These are phyloP conservation scores for Aspergillus neotritici DNA, from an alignment of 2,329 filamentous ascomycete genomes.

Conservation along the genomic window DNA sequence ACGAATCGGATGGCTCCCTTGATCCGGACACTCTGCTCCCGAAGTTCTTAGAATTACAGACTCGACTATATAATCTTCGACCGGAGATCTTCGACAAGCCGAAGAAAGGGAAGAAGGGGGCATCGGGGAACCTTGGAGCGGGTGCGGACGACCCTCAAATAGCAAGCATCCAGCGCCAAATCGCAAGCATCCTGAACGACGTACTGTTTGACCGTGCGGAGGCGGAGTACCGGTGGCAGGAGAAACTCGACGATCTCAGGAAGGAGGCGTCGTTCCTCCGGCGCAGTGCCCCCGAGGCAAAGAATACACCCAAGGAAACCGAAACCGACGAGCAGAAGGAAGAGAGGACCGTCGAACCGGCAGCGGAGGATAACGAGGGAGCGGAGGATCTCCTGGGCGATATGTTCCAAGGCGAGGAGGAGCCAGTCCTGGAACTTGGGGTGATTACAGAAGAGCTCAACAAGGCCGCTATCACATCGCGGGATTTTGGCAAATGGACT, in stretches of 20 bases:
- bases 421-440: constrained; percentile 39
- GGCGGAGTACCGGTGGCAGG: constrained; percentile 62
- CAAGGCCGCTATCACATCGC: constrained; percentile 49
- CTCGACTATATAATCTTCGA: constrained; percentile 59
- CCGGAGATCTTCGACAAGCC: constrained; percentile 46
- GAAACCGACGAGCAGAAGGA: constrained; percentile 44
- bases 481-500: constrained; percentile 78
- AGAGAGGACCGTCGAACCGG: constrained; percentile 15
- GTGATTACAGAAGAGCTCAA: constrained; percentile 30
- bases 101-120: constrained; percentile 38
- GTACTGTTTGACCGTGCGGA: constrained; percentile 64
- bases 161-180: constrained; percentile 64
- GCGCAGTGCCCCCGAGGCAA: constrained; percentile 19
- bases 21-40: constrained; percentile 71
- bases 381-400: constrained; percentile 48
- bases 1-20: constrained; percentile 58
- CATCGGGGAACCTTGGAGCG: constrained; percentile 19
- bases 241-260: constrained; percentile 54
- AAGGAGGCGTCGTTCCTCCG: constrained; percentile 48
- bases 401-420: constrained; percentile 48
- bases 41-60: constrained; percentile 69
- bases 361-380: constrained; percentile 32
- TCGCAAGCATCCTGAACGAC: constrained; percentile 71
- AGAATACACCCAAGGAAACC: constrained; percentile 42
- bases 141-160: constrained; percentile 42